These are phyloP conservation scores for Apophysomyces elegans DNA, from an alignment of 371 early-diverging fungal genomes.

Conservation along the genomic window DNA sequence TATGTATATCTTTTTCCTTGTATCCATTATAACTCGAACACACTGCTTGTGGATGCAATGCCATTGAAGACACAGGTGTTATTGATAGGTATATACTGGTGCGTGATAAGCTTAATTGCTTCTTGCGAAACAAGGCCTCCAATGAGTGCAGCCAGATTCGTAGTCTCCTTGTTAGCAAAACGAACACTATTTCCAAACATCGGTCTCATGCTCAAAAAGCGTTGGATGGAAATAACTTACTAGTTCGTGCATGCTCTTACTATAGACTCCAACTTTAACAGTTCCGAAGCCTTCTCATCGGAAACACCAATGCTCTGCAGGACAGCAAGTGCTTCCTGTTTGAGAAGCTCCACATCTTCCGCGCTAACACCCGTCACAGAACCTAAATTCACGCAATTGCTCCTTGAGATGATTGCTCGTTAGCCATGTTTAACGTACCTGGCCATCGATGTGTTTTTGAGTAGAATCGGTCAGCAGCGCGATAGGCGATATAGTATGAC, in stretches of 20 bases:
- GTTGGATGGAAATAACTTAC: conserved; percentile 25
- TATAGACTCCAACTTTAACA: conserved; percentile 17
- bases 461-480: conserved; percentile 76
- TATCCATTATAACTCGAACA: conserved; percentile 36
- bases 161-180: conserved; percentile 77
- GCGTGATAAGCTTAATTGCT: conserved; percentile 91
- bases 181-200: conserved; percentile 60
- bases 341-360: conserved; percentile 44
- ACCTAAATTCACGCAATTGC: conserved; percentile 15
- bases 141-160: conserved; percentile 84
- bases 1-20: background rate
- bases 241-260: conserved; percentile 36
- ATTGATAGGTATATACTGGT: conserved; percentile 89
- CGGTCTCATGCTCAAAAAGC: background rate
- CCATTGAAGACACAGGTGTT: conserved; percentile 88
- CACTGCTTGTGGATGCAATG: conserved; percentile 59
- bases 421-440: conserved; percentile 29
- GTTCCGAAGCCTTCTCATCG: conserved; percentile 14
- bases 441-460: conserved; percentile 58
- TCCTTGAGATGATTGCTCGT: too few relatives aligned
- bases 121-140: conserved; percentile 97
- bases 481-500: conserved; percentile 68
- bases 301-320: conserved; percentile 23
- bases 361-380: conserved; percentile 30
- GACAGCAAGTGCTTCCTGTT: conserved; percentile 3